Conservation (phyloP, 805 yeast genomes). For the Candida piceae region DNA sequence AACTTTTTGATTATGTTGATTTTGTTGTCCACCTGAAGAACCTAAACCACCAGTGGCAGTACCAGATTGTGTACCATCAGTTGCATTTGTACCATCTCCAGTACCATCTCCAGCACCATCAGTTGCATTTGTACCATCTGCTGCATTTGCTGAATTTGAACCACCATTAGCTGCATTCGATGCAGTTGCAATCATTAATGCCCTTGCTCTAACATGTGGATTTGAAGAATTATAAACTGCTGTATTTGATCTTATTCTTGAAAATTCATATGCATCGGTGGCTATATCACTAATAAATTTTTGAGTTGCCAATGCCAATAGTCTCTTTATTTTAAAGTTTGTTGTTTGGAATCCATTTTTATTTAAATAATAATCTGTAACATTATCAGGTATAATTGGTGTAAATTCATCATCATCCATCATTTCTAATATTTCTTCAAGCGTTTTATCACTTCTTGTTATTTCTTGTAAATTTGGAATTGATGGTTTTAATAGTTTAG, state of each 20-base stretch:
- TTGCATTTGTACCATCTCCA: conserved; percentile 4
- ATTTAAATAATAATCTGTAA: conserved; percentile 79
- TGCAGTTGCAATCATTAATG: conserved; percentile 56
- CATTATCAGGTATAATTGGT: conserved; percentile 95
- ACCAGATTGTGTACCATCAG: conserved; percentile 2
- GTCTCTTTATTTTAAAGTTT: conserved; percentile 72
- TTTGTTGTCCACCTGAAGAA: conserved; percentile 10
- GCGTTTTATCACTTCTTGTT: conserved; percentile 72
- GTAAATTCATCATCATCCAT: conserved; percentile 95
- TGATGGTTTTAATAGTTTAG: conserved; percentile 19
- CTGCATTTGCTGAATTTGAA: conserved; percentile 1
- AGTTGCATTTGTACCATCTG: conserved; percentile 3
- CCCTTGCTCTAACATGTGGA: conserved; percentile 82
- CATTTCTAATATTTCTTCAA: conserved; percentile 77
- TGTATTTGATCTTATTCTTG: conserved; percentile 83
- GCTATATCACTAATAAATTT: conserved; percentile 93
- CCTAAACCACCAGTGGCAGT: conserved; percentile 11
- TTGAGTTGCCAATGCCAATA: conserved; percentile 92
- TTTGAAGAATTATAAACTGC: conserved; percentile 82
- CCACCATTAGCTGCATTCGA: conserved; percentile 26
- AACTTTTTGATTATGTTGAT: conserved; percentile 45
- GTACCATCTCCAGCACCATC: conserved; percentile 23
- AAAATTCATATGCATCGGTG: conserved; percentile 93
- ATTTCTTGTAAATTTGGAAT: conserved; percentile 59
- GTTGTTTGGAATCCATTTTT: conserved; percentile 80